Percentiles rank a stretch among this genome's conserved stretches.
phyloP scores from a whole-genome alignment of 2,329 filamentous ascomycete genomes.

The Trichoderma harzianum region DNA sequence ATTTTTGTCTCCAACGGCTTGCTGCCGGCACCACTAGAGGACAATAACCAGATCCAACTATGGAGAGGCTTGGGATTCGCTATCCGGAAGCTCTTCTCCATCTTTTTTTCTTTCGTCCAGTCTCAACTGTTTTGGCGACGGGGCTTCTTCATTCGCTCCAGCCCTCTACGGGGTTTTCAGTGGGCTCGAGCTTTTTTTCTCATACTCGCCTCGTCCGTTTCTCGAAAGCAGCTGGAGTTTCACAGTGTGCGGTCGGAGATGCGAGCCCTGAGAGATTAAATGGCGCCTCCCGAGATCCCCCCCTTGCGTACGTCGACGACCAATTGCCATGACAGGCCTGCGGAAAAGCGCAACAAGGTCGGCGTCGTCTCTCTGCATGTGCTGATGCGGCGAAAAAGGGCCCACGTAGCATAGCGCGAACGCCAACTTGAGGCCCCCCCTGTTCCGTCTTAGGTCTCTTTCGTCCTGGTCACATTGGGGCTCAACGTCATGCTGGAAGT shows the following conservation, averaged over 20 bases:
- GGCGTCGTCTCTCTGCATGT: background rate
- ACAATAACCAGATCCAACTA: slow-evolving; percentile 10
- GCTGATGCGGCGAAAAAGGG: slow-evolving; percentile 14
- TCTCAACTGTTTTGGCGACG: slow-evolving; percentile 6
- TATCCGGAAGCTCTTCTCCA: slow-evolving; percentile 11
- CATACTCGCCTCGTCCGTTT: no score
- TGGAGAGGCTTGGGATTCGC: slow-evolving; percentile 16
- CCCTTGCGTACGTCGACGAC: slow-evolving; percentile 5
- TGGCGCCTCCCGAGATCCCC: slow-evolving; percentile 6
- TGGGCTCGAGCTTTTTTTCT: background rate
- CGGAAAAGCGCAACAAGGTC: slow-evolving; percentile 5
- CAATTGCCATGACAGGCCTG: slow-evolving; percentile 1
- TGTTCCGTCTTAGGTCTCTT: slow-evolving; percentile 15
- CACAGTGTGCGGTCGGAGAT: background rate
- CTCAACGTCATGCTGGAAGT: slow-evolving; percentile 25
- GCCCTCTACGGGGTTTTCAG: slow-evolving; percentile 11
- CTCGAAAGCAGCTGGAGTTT: background rate
- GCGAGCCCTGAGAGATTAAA: slow-evolving; percentile 12
- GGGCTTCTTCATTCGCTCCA: slow-evolving; percentile 10
- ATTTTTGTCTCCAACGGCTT: slow-evolving; percentile 14
- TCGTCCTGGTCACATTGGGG: slow-evolving; percentile 20
- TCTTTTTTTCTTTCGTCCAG: background rate
- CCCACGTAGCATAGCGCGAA: slow-evolving; percentile 14
- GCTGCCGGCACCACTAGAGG: slow-evolving; percentile 8
- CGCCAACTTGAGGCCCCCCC: slow-evolving; percentile 17